Base-by-base conservation (phyloP, 371 early-diverging fungal species). In the Apophysomyces ossiformis region DNA sequence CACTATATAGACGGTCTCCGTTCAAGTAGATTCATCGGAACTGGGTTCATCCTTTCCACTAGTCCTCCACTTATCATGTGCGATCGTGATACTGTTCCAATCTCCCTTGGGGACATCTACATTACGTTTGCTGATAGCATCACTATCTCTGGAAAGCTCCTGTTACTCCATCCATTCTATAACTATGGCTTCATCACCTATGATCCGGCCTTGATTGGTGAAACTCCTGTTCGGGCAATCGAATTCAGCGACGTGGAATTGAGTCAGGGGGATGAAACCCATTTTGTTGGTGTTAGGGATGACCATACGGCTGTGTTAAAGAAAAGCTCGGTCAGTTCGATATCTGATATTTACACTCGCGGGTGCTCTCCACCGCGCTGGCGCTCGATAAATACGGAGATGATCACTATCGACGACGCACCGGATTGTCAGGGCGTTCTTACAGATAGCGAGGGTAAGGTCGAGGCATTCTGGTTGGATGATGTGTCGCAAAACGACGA, bases 111-210 rank as follows among this genome's bases (percentile, higher is more conserved):
- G 18, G 92, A 93, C 57, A 85, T 95, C 37, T 74, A 82, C 56
- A 74, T 95, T 54, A 94, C 95, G 0, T 92, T 96, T 72, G 92
- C 91, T 47, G 88, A 91, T 72, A 87, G 87, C 35, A 84, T 94
- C 61, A 92, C 91, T 60, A 83, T 94, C 61, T 90, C 91, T 0
- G 95, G 87, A 11, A 76, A 81, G 38, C 74, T 94, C 13, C 72
- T 90, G 9, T 90, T 90, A 54, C 71, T 90, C n/a, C 92, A 92
- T 61, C 96, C 95, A 4, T 83, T 88, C 4, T 92, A 93, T 73
- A 95, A 95, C 84, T 90, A 90, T 73, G 87, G 89, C 1, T 69
- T 96, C 6, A 62, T 96, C 7, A 77, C 80, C 11, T 96, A 93
- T 68, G 91, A 94, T 60, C 83, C 94, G 7, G 58, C 44, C 4